Percentiles rank a stretch among this genome's conserved stretches.
Conservation (phyloP, 2,329 filamentous ascomycete species). For the Beauveria scarabaeidicola region DNA sequence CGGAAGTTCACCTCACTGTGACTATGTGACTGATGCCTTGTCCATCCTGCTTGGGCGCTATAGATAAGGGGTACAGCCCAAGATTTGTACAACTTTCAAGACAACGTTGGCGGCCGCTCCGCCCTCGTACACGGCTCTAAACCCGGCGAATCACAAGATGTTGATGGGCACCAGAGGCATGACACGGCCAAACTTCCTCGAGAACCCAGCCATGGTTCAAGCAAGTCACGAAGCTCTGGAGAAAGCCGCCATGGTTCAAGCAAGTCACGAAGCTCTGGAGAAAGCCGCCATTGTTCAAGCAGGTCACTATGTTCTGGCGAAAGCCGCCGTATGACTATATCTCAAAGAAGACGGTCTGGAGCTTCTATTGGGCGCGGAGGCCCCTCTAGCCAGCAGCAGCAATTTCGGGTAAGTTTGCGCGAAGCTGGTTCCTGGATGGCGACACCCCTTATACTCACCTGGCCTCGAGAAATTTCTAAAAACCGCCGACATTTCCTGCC, state of each 20-base stretch:
- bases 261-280: neutral
- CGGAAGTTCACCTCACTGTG: neutral
- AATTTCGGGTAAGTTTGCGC: neutral
- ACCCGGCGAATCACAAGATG: neutral
- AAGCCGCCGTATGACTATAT: neutral
- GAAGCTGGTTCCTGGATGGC: neutral
- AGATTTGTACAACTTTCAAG: constrained; percentile 4
- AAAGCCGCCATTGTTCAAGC: neutral
- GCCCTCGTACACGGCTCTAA: constrained; percentile 4
- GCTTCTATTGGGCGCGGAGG: neutral
- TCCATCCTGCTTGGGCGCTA: neutral
- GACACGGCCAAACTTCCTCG: neutral
- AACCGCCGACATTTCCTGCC: constrained; percentile 8
- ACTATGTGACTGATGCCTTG: neutral
- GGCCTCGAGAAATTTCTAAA: neutral
- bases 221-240: neutral
- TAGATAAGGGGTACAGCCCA: constrained; percentile 9
- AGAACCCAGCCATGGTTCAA: neutral
- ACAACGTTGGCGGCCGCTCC: constrained; percentile 6
- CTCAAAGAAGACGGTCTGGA: neutral
- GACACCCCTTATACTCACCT: neutral
- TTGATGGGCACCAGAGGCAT: neutral
- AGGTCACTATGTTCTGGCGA: neutral
- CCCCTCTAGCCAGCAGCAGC: neutral
- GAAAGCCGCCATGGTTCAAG: neutral